Evolutionary conservation across 2,329 filamentous ascomycete genomes (phyloP).

Genomic region (Colletotrichum sp.): DNA sequence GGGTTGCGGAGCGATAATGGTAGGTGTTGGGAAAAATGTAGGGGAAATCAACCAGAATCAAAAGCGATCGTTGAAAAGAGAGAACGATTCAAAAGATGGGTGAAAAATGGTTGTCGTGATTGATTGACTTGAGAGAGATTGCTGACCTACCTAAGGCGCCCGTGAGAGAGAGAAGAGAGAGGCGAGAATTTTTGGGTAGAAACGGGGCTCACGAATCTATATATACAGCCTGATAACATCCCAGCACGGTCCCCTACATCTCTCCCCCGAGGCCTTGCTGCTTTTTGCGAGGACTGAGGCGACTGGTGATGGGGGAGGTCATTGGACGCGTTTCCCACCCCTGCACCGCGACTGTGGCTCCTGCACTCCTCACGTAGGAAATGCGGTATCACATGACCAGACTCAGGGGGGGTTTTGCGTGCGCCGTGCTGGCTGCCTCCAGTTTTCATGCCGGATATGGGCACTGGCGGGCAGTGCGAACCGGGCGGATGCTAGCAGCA

Average conservation of each 20-base stretch:
- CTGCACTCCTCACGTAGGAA: neutral
- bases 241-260: constrained; percentile 14
- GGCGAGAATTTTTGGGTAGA: constrained; percentile 17
- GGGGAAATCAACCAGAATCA: neutral
- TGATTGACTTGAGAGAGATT: neutral
- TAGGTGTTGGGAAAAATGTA: neutral
- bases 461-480: constrained; percentile 4
- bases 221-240: constrained; percentile 15
- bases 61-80: neutral
- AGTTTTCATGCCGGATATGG: neutral
- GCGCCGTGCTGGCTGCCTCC: constrained; percentile 2
- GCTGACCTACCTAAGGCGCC: constrained; percentile 38
- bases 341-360: neutral
- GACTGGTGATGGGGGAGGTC: constrained; percentile 13
- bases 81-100: neutral
- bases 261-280: constrained; percentile 9
- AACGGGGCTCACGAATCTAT: constrained; percentile 14
- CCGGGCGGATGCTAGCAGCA: constrained; percentile 3
- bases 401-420: neutral
- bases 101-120: neutral
- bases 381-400: constrained; percentile 12
- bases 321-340: constrained; percentile 17
- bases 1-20: neutral
- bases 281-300: constrained; percentile 1
- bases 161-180: constrained; percentile 17